Evolutionary conservation across 495 filamentous ascomycete species (phyloP).

Genomic region (Peziza echinospora): DNA sequence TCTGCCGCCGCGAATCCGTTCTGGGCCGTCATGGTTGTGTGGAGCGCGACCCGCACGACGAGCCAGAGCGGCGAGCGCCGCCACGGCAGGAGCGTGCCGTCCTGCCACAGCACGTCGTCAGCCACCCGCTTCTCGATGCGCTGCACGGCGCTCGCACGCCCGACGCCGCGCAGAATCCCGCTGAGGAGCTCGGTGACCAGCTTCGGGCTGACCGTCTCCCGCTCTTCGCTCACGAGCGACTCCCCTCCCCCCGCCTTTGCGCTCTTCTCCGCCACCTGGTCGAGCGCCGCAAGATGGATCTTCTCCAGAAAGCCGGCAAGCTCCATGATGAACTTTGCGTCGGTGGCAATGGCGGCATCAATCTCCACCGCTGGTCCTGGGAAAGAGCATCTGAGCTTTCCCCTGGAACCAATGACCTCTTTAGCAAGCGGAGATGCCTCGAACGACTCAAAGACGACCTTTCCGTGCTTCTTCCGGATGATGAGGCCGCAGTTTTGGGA

Average conservation of each 20-base stretch:
- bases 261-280: conserved; percentile 13
- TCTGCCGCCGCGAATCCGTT: too few species aligned
- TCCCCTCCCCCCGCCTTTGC: conserved; percentile 4
- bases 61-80: conserved; percentile 38
- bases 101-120: conserved; percentile 35
- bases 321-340: conserved; percentile 20
- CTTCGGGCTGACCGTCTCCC: conserved; percentile 32
- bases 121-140: conserved; percentile 36
- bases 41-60: conserved; percentile 33
- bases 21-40: conserved; percentile 15
- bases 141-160: conserved; percentile 12
- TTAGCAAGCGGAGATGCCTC: conserved; percentile 32
- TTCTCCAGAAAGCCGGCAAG: conserved; percentile 24
- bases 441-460: conserved; percentile 31
- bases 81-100: conserved; percentile 26
- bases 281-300: conserved; percentile 25
- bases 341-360: conserved; percentile 14
- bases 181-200: conserved; percentile 36
- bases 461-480: conserved; percentile 19
- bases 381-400: conserved; percentile 33
- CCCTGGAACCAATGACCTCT: conserved; percentile 26
- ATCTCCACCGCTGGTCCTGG: conserved; percentile 30
- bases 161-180: conserved; percentile 26
- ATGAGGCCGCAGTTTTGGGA: conserved; percentile 40
- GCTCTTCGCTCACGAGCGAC: conserved; percentile 26